phyloP scores from a whole-genome alignment of 163 green algal genomes.

The Chloromonas sp. region DNA sequence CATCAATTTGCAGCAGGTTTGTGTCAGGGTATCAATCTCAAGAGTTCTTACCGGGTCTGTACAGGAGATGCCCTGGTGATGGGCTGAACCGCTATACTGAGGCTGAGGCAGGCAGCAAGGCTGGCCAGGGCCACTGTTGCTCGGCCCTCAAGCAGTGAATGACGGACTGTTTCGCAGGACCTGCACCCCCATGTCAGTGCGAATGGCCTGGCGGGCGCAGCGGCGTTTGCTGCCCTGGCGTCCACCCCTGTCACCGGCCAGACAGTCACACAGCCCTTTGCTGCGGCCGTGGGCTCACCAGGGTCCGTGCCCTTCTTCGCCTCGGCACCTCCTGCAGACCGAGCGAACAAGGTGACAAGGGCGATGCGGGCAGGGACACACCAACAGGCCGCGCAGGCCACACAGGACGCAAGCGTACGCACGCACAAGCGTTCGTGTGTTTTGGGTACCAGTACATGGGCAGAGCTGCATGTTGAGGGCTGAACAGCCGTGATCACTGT shows the following conservation, averaged over 20 bases:
- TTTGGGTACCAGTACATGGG: not conserved
- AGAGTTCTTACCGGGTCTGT: too few species aligned
- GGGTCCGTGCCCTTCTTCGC: slow-evolving; percentile 5
- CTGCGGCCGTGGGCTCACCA: not conserved
- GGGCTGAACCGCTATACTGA: too few species aligned
- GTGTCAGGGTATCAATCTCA: too few species aligned
- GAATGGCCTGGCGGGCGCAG: not conserved
- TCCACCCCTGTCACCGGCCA: not conserved
- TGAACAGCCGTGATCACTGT: too few species aligned
- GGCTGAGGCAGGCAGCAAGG: too few species aligned
- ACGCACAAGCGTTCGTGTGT: not conserved
- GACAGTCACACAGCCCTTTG: not conserved
- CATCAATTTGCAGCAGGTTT: too few species aligned
- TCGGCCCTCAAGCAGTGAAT: too few species aligned
- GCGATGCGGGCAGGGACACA: not conserved
- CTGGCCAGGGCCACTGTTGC: too few species aligned
- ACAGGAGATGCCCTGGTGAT: too few species aligned
- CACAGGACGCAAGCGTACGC: too few species aligned
- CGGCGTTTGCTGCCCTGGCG: not conserved
- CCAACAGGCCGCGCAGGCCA: not conserved
- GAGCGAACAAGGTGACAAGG: slow-evolving; percentile 1
- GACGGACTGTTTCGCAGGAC: not conserved
- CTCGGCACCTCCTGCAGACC: not conserved
- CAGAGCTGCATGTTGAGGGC: not conserved
- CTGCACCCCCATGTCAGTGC: not conserved